These are phyloP conservation scores for Saccharum hybrid DNA, from an alignment of 202 grass and related monocot genomes.

Conservation along the genomic window DNA sequence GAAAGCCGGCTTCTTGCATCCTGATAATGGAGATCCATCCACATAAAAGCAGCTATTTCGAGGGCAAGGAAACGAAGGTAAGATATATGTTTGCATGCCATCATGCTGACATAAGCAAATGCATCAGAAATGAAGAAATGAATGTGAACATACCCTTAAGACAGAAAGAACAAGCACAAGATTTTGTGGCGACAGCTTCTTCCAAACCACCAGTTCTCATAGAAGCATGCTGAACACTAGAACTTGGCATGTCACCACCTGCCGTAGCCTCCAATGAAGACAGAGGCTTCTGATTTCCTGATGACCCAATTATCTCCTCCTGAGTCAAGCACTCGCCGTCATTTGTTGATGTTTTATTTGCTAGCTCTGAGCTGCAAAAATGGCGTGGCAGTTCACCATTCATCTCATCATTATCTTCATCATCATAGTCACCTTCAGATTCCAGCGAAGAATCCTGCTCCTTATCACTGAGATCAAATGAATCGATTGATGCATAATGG, in stretches of 20 bases:
- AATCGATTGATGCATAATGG: not conserved
- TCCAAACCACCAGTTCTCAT: slow-evolving; percentile 33
- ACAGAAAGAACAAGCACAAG: slow-evolving; percentile 84
- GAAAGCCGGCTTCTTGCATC: slow-evolving; percentile 81
- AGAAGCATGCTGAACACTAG: slow-evolving; percentile 42
- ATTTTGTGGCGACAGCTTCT: slow-evolving; percentile 50
- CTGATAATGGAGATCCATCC: slow-evolving; percentile 88
- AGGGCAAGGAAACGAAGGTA: slow-evolving; percentile 35
- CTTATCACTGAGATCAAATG: slow-evolving; percentile 43
- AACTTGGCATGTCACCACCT: slow-evolving; percentile 33
- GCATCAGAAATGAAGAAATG: slow-evolving; percentile 7
- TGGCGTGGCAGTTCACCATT: slow-evolving; percentile 28
- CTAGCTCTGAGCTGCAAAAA: slow-evolving; percentile 30
- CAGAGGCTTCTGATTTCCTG: slow-evolving; percentile 44
- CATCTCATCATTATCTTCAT: slow-evolving; percentile 51
- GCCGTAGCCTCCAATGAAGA: slow-evolving; percentile 21
- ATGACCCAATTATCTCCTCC: slow-evolving; percentile 49
- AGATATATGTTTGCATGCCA: slow-evolving; percentile 31
- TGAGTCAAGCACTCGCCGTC: slow-evolving; percentile 51
- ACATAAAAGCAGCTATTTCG: slow-evolving; percentile 83
- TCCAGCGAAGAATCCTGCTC: slow-evolving; percentile 56
- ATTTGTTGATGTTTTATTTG: slow-evolving; percentile 32
- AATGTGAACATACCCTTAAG: slow-evolving; percentile 67
- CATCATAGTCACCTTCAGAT: slow-evolving; percentile 59
- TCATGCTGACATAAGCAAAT: slow-evolving; percentile 32